Percentiles rank a stretch among this genome's conserved stretches.
Evolutionary conservation across 1,139 yeast species (phyloP).

Genomic region (Hyphopichia burtonii): DNA sequence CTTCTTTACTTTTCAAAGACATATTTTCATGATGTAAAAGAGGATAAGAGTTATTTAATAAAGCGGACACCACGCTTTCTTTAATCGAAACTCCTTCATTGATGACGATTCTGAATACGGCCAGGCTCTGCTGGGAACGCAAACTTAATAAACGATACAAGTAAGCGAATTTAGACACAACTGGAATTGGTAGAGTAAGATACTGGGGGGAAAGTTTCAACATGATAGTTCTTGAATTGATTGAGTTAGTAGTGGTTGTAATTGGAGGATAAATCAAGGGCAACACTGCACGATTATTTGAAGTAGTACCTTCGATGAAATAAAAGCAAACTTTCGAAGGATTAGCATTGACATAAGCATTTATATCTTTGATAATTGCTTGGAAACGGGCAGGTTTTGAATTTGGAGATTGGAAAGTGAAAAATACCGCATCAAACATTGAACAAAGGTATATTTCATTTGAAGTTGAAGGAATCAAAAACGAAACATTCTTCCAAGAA

Average conservation of each 20-base stretch:
- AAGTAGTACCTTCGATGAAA: slow-evolving; percentile 68
- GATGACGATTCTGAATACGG: neutral
- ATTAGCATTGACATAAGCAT: neutral
- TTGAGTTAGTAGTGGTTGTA: neutral
- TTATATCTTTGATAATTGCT: neutral
- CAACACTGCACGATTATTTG: slow-evolving; percentile 60
- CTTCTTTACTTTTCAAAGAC: slow-evolving; percentile 26
- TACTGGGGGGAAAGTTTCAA: slow-evolving; percentile 39
- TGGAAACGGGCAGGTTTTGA: neutral
- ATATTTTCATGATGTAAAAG: slow-evolving; percentile 8
- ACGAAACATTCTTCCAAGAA: slow-evolving; percentile 28
- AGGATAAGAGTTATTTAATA: neutral
- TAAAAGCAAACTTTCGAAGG: slow-evolving; percentile 40
- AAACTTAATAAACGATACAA: slow-evolving; percentile 19
- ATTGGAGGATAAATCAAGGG: slow-evolving; percentile 26
- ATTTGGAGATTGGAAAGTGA: slow-evolving; percentile 23
- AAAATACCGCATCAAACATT: slow-evolving; percentile 31
- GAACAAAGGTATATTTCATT: slow-evolving; percentile 39
- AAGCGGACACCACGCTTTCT: neutral
- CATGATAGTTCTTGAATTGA: neutral
- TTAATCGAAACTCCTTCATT: neutral
- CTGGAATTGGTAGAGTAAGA: slow-evolving; percentile 36
- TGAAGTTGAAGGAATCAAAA: slow-evolving; percentile 43
- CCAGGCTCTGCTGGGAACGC: neutral
- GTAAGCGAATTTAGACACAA: slow-evolving; percentile 18